A percentile compares a stretch with the other conserved stretches of the same genome.
These are phyloP conservation scores for Dendrobium catenatum DNA, from an alignment of 106 monocot species.

Conservation along the genomic window DNA sequence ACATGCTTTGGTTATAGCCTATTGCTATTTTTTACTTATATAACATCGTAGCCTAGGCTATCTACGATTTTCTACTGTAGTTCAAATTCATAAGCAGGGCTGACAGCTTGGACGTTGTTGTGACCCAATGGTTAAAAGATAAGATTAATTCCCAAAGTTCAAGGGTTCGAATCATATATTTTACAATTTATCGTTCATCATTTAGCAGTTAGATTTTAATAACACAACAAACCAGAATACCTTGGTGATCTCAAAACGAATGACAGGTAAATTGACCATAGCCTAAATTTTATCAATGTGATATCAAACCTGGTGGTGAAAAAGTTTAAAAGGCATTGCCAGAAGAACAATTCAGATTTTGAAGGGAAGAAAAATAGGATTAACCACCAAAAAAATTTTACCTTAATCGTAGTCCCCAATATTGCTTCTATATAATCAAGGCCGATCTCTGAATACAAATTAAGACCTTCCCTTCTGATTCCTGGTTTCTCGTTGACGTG, in stretches of 20 bases:
- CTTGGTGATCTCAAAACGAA: background rate
- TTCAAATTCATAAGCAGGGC: too few species aligned
- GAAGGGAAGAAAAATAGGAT: background rate
- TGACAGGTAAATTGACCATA: background rate
- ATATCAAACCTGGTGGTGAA: background rate
- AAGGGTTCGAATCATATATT: too few species aligned
- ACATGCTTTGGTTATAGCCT: too few species aligned
- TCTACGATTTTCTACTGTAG: too few species aligned
- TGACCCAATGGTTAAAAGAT: too few species aligned
- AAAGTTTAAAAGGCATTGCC: background rate
- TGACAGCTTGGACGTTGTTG: too few species aligned
- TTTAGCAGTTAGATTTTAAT: background rate
- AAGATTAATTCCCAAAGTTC: too few species aligned
- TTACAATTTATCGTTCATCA: too few species aligned
- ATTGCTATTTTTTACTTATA: too few species aligned
- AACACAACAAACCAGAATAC: background rate
- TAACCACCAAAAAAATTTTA: constrained; percentile 9
- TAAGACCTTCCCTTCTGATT: constrained; percentile 68
- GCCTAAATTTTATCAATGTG: background rate
- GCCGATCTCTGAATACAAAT: constrained; percentile 59
- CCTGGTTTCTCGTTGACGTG: constrained; percentile 73
- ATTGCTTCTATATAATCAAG: constrained; percentile 95
- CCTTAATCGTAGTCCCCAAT: constrained; percentile 77
- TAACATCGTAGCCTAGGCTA: too few species aligned
- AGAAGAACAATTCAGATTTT: background rate